phyloP scores from a whole-genome alignment of 2,329 filamentous ascomycete species.

The Raffaelea deltoideospora region DNA sequence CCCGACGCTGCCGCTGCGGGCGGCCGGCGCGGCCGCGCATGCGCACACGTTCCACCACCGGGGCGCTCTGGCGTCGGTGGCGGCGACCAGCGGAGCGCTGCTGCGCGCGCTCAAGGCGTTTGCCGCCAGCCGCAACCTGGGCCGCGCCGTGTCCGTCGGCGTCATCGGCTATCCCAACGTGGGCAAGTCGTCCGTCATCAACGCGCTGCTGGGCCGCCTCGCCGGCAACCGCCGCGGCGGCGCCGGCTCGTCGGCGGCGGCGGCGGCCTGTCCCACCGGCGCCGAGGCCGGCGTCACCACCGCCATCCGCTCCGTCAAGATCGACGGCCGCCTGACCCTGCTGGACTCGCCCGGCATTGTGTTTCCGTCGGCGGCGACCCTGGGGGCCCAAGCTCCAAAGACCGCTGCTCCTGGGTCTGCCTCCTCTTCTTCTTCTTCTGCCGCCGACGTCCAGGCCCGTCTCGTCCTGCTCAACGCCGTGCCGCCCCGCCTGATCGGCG shows the following conservation, averaged over 20 bases:
- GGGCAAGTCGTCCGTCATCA: conserved; percentile 93
- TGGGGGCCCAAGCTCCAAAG: conserved; percentile 31
- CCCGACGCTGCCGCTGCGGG: conserved; percentile 78
- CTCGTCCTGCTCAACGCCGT: conserved; percentile 82
- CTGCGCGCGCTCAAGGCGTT: conserved; percentile 86
- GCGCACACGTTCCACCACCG: conserved; percentile 88
- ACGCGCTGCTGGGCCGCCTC: conserved; percentile 68
- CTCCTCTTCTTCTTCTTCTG: no score
- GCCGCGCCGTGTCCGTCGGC: conserved; percentile 79
- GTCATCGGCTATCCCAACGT: conserved; percentile 95
- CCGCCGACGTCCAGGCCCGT: conserved; percentile 63
- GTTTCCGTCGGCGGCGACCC: conserved; percentile 53
- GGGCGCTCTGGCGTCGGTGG: conserved; percentile 69
- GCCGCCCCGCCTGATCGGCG: conserved; percentile 85
- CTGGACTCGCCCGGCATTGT: conserved; percentile 92
- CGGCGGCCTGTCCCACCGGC: conserved; percentile 70
- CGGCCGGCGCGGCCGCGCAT: conserved; percentile 67
- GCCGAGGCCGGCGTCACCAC: conserved; percentile 90
- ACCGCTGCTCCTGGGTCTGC: no score
- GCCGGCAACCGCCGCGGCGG: conserved; percentile 45
- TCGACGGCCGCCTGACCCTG: conserved; percentile 85
- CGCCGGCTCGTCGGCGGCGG: conserved; percentile 34
- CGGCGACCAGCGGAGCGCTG: conserved; percentile 69
- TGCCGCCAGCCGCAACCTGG: conserved; percentile 67
- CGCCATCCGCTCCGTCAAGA: conserved; percentile 74